Evolutionary conservation across 2,329 filamentous ascomycete genomes (phyloP).

Genomic region (Arachnopeziza araneosa): DNA sequence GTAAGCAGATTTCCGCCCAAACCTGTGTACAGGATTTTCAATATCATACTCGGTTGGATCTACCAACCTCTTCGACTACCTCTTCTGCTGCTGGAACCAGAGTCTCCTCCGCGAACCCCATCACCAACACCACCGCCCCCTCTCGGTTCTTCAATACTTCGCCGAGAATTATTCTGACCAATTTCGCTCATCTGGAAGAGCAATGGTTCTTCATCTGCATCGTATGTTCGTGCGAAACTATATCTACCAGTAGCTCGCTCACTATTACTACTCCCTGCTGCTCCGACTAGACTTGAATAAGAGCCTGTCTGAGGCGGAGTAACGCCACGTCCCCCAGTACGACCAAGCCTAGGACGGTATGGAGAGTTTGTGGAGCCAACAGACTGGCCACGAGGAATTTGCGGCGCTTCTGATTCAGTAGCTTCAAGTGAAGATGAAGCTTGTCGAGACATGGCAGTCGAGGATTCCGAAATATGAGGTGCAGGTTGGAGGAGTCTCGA

Average conservation of each 20-base stretch:
- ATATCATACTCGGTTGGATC: constrained; percentile 1
- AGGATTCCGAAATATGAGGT: constrained; percentile 25
- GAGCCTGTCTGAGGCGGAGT: constrained; percentile 30
- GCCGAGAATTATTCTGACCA: constrained; percentile 48
- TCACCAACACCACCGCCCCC: constrained; percentile 16
- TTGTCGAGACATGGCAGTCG: constrained; percentile 23
- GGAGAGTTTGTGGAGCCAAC: constrained; percentile 26
- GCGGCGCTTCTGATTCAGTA: constrained; percentile 22
- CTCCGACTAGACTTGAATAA: constrained; percentile 31
- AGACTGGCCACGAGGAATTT: constrained; percentile 17
- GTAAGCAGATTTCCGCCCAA: constrained; percentile 4
- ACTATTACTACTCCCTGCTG: constrained; percentile 19
- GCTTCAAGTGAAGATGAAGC: constrained; percentile 26
- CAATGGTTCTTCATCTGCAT: constrained; percentile 61
- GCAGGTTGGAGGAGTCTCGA: constrained; percentile 29
- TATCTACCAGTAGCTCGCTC: constrained; percentile 28
- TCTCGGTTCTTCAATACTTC: constrained; percentile 46
- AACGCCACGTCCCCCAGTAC: constrained; percentile 27
- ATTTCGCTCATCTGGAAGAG: constrained; percentile 71
- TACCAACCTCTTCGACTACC: constrained; percentile 27
- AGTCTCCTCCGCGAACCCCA: constrained; percentile 23
- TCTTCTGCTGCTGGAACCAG: constrained; percentile 25
- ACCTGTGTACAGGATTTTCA: constrained; percentile 9
- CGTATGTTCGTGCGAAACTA: constrained; percentile 43
- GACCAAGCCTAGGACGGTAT: constrained; percentile 28